Evolutionary conservation across 2,329 filamentous ascomycete species (phyloP).

Genomic region (Cladorrhinum sp.): DNA sequence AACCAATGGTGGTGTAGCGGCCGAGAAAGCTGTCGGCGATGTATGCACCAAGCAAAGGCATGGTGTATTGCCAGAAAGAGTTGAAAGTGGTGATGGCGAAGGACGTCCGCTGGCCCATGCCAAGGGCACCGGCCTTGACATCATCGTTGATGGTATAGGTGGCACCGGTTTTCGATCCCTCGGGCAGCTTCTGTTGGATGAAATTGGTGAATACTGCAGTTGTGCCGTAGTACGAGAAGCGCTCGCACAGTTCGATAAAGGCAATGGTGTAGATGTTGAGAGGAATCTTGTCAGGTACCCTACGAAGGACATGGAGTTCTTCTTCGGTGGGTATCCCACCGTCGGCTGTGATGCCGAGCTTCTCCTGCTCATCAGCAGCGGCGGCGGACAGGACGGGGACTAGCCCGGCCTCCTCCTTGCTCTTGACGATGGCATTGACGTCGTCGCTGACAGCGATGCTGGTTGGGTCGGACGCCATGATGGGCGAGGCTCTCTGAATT

Average conservation of each 20-base stretch:
- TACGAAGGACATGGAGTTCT: constrained; percentile 50
- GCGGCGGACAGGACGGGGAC: constrained; percentile 8
- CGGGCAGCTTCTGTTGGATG: constrained; percentile 56
- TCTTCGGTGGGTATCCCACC: constrained; percentile 42
- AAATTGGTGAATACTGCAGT: constrained; percentile 64
- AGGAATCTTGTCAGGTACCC: constrained; percentile 56
- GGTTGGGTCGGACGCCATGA: constrained; percentile 21
- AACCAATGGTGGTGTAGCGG: constrained; percentile 64
- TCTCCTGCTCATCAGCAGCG: constrained; percentile 11
- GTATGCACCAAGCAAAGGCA: constrained; percentile 54
- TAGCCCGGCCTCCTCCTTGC: constrained; percentile 18
- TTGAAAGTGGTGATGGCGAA: constrained; percentile 39
- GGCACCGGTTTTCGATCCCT: constrained; percentile 53
- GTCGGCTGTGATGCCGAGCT: constrained; percentile 18
- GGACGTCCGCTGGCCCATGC: constrained; percentile 38
- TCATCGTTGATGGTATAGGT: constrained; percentile 27
- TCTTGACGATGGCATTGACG: constrained; percentile 14
- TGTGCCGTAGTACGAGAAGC: constrained; percentile 70
- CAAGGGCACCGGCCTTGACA: constrained; percentile 52
- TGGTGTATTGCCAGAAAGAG: constrained; percentile 58
- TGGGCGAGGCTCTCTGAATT: not conserved
- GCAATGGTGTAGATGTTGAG: constrained; percentile 60
- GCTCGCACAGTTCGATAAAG: constrained; percentile 67
- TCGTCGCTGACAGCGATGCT: constrained; percentile 18
- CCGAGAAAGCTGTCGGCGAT: constrained; percentile 58